Conservation (phyloP, 208 protist species). For the Kentomonas sorsogonicus region DNA sequence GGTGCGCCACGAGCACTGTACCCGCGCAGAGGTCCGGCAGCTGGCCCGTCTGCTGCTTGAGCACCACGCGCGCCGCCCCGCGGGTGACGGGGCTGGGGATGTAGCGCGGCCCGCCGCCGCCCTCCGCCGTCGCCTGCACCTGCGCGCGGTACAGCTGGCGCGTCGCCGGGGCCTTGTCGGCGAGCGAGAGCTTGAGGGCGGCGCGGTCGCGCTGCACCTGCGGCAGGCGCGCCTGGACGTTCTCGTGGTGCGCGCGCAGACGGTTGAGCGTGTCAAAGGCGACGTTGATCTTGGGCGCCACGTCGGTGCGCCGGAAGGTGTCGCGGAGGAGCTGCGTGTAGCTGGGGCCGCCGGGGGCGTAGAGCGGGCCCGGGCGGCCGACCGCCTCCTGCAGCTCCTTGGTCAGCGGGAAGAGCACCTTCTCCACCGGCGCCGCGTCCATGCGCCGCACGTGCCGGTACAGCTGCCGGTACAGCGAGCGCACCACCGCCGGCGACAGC, state of each 20-base stretch:
- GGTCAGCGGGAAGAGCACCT: slow-evolving; percentile 65
- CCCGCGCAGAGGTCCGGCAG: slow-evolving; percentile 51
- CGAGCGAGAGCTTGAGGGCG: slow-evolving; percentile 30
- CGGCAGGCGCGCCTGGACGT: slow-evolving; percentile 42
- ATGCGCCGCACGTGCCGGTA: slow-evolving; percentile 52
- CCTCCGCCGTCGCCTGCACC: slow-evolving; percentile 3
- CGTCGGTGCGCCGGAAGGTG: slow-evolving; percentile 37
- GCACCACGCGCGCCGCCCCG: slow-evolving; percentile 42
- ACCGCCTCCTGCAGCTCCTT: slow-evolving; percentile 58
- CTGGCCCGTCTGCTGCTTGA: slow-evolving; percentile 21
- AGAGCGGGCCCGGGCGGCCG: slow-evolving; percentile 31
- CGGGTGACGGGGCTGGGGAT: slow-evolving; percentile 30
- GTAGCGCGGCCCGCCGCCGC: slow-evolving; percentile 19
- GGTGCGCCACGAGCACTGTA: slow-evolving; percentile 72
- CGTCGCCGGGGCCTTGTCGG: slow-evolving; percentile 20
- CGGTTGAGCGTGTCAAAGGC: slow-evolving; percentile 74
- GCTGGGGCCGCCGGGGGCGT: slow-evolving; percentile 42
- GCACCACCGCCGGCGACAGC: slow-evolving; percentile 53
- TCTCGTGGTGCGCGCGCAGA: slow-evolving; percentile 61
- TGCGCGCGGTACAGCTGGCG: slow-evolving; percentile 41
- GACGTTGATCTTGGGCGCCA: slow-evolving; percentile 37
- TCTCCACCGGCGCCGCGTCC: slow-evolving; percentile 56
- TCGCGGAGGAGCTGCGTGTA: slow-evolving; percentile 53
- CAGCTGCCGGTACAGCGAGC: slow-evolving; percentile 66
- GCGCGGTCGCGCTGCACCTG: slow-evolving; percentile 41